A percentile compares a stretch with the other conserved stretches of the same genome.
These are phyloP conservation scores for Fusarium albosuccineum DNA, from an alignment of 2,329 filamentous ascomycete species.

Conservation along the genomic window DNA sequence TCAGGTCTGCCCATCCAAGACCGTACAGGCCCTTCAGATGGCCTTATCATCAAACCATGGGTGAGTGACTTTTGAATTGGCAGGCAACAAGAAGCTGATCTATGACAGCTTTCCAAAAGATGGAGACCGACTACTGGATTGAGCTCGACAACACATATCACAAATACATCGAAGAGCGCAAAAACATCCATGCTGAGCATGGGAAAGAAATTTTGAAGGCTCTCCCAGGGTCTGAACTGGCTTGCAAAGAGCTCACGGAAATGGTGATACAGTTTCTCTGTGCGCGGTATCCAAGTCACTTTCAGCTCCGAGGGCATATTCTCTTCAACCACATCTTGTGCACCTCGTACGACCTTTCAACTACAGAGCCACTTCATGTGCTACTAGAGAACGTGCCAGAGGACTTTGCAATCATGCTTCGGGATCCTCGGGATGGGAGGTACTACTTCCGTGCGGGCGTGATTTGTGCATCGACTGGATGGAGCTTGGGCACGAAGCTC, in stretches of 20 bases:
- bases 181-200: constrained; percentile 72
- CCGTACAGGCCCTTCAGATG: constrained; percentile 87
- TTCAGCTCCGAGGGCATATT: constrained; percentile 68
- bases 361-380: constrained; percentile 74
- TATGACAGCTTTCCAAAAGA: constrained; percentile 75
- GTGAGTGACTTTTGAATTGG: constrained; percentile 59
- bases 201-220: constrained; percentile 73
- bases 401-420: constrained; percentile 82
- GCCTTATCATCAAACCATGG: constrained; percentile 91
- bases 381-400: constrained; percentile 84
- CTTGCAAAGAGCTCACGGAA: constrained; percentile 88
- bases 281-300: constrained; percentile 81
- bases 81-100: neutral
- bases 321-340: constrained; percentile 78
- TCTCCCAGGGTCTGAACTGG: constrained; percentile 80
- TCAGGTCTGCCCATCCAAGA: constrained; percentile 74
- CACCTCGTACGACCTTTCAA: constrained; percentile 69
- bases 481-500: constrained; percentile 81
- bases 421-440: constrained; percentile 76
- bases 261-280: constrained; percentile 84
- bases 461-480: constrained; percentile 83
- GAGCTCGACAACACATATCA: constrained; percentile 82
- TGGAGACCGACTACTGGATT: constrained; percentile 88
- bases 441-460: constrained; percentile 82
- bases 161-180: constrained; percentile 75